Conservation (phyloP, 176 grass and related monocot species). For the Tillandsia fasciculata region DNA sequence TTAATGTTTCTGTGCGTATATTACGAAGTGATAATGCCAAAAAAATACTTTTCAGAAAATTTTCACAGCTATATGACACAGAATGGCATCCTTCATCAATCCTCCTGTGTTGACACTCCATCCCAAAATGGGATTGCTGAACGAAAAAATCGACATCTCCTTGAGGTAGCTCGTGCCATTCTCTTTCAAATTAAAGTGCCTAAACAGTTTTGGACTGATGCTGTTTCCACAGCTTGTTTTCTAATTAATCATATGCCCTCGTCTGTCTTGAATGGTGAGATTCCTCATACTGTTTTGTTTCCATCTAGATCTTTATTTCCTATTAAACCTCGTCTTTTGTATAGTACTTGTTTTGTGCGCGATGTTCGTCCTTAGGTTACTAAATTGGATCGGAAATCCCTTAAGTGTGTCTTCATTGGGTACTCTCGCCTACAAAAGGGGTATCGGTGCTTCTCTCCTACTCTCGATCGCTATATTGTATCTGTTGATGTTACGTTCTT, state of each 20-base stretch:
- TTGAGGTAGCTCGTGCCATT: neutral
- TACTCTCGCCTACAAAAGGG: neutral
- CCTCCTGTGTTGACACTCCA: neutral
- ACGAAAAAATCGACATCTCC: neutral
- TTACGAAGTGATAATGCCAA: neutral
- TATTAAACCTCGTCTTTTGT: neutral
- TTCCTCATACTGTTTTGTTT: neutral
- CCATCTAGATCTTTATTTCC: neutral
- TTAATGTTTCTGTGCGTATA: neutral
- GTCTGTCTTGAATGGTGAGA: neutral
- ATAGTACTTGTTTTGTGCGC: neutral
- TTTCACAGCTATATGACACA: neutral
- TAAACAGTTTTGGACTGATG: neutral
- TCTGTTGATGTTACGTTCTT: neutral
- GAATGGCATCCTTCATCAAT: neutral
- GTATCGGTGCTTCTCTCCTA: neutral
- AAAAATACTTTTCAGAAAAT: neutral
- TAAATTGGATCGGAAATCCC: neutral
- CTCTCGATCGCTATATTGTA: neutral
- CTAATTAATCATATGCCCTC: neutral
- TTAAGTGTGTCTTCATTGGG: neutral
- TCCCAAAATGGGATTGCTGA: neutral
- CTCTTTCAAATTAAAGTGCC: neutral
- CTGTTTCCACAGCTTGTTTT: neutral
- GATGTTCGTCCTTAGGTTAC: neutral